phyloP scores from a whole-genome alignment of 2,329 filamentous ascomycete genomes.

The Phyllosticta citriasiana region DNA sequence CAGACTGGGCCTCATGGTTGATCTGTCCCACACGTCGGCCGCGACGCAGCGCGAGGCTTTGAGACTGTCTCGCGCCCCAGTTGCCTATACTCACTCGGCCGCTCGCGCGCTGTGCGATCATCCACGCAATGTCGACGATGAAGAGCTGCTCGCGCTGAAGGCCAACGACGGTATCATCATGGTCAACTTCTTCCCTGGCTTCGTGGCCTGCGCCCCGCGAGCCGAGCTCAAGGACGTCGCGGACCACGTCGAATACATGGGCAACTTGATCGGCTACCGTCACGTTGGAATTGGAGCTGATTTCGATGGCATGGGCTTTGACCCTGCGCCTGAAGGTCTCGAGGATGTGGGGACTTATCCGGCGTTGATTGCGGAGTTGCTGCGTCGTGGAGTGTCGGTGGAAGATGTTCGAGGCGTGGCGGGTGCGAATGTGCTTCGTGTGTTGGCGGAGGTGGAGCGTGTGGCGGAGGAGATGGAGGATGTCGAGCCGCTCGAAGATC shows the following conservation, averaged over 20 bases:
- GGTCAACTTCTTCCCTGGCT: slow-evolving; percentile 17
- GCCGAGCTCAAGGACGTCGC: slow-evolving; percentile 14
- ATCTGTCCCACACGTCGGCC: slow-evolving; percentile 7
- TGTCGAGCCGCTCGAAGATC: neutral
- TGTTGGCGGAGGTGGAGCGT: neutral
- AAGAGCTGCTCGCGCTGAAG: slow-evolving; percentile 14
- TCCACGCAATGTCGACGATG: slow-evolving; percentile 16
- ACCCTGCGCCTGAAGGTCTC: neutral
- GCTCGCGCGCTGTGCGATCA: neutral
- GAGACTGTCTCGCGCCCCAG: slow-evolving; percentile 1
- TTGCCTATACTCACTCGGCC: slow-evolving; percentile 8
- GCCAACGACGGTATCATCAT: slow-evolving; percentile 17
- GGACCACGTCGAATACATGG: slow-evolving; percentile 27
- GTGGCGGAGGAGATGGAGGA: neutral
- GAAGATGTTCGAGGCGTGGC: slow-evolving; percentile 2
- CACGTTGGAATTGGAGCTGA: slow-evolving; percentile 22
- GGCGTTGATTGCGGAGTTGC: slow-evolving; percentile 6
- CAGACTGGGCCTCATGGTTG: neutral
- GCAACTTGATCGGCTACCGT: slow-evolving; percentile 21
- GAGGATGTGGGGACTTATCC: slow-evolving; percentile 9
- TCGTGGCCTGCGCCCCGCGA: neutral
- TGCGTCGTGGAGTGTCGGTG: neutral
- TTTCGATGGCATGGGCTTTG: slow-evolving; percentile 9
- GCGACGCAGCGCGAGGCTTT: slow-evolving; percentile 2
- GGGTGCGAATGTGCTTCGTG: neutral